Conservation (phyloP, 768 basidiomycete species). For the Trametes punicea region DNA sequence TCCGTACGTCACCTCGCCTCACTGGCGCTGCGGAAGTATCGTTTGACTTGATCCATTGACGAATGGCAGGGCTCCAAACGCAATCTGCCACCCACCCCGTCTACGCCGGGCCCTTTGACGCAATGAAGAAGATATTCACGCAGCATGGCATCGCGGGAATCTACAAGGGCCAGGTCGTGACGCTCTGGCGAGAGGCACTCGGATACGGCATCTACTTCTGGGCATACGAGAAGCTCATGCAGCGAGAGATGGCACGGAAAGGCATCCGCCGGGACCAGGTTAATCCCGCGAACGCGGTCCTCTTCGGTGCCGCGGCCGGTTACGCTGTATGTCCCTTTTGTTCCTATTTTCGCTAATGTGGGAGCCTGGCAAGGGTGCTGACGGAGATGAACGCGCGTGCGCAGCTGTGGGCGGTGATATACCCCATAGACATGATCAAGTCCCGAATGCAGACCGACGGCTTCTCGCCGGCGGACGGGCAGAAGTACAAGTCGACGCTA, state of each 20-base stretch:
- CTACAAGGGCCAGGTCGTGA: slow-evolving; percentile 91
- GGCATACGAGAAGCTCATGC: slow-evolving; percentile 89
- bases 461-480: slow-evolving; percentile 68
- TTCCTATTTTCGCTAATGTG: not conserved
- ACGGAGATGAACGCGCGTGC: slow-evolving; percentile 2
- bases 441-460: slow-evolving; percentile 95
- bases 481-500: slow-evolving; percentile 78
- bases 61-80: slow-evolving; percentile 74
- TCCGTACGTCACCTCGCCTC: slow-evolving; percentile 47
- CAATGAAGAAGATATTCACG: slow-evolving; percentile 77
- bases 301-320: slow-evolving; percentile 90
- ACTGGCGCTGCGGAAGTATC: not conserved
- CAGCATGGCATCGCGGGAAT: slow-evolving; percentile 78
- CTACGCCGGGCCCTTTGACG: slow-evolving; percentile 85
- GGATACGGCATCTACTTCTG: slow-evolving; percentile 90
- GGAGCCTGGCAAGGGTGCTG: not conserved
- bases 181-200: slow-evolving; percentile 75
- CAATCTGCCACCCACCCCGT: slow-evolving; percentile 74
- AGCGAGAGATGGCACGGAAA: slow-evolving; percentile 75
- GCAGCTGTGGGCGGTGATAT: slow-evolving; percentile 88
- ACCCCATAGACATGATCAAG: slow-evolving; percentile 96
- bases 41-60: not conserved
- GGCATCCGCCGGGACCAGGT: slow-evolving; percentile 75
- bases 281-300: slow-evolving; percentile 68
- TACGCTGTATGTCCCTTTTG: slow-evolving; percentile 63